These are phyloP conservation scores for Botrytis byssoidea DNA, from an alignment of 2,329 filamentous ascomycete species.

Conservation along the genomic window DNA sequence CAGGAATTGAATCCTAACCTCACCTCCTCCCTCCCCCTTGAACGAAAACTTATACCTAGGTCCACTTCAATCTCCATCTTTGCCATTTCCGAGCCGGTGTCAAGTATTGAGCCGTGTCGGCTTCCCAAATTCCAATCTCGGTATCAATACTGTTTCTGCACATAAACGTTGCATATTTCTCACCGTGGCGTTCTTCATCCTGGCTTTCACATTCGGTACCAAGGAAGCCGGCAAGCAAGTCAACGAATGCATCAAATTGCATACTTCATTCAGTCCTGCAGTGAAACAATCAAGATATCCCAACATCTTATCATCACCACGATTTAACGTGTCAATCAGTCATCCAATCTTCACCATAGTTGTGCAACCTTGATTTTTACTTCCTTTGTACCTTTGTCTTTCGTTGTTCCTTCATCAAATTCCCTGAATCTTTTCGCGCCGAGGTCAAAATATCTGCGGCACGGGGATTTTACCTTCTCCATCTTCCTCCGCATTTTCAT, in stretches of 20 bases:
- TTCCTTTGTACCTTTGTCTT: neutral
- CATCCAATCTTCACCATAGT: neutral
- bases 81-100: neutral
- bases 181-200: neutral
- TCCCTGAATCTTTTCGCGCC: neutral
- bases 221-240: neutral
- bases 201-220: neutral
- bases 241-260: neutral
- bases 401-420: neutral
- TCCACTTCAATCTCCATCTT: neutral
- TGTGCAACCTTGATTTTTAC: neutral
- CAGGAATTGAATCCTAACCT: neutral
- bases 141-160: neutral
- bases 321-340: neutral
- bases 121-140: neutral
- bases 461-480: conserved; percentile 24
- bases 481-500: conserved; percentile 22
- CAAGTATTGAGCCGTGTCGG: neutral
- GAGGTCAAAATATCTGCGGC: conserved; percentile 2
- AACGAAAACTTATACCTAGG: neutral
- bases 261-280: neutral
- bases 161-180: neutral
- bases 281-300: neutral
- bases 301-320: neutral
- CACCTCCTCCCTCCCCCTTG: neutral